phyloP scores from a whole-genome alignment of 192 early-diverging fungal species.

The Umbelopsis sp. region DNA sequence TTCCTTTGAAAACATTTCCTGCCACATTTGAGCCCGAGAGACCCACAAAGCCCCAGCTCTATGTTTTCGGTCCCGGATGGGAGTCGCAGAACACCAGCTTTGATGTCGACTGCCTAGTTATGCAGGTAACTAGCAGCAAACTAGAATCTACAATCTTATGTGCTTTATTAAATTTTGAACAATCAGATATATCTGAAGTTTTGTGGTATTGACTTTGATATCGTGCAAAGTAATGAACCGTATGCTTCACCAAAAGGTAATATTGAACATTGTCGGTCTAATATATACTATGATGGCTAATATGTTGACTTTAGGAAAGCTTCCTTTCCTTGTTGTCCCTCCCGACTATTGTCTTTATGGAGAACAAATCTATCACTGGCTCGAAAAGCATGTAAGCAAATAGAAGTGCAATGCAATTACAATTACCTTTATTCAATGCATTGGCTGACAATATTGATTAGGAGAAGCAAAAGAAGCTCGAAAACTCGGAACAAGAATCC shows the following conservation, averaged over 20 bases:
- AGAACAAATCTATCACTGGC: conserved; percentile 51
- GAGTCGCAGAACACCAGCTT: conserved; percentile 42
- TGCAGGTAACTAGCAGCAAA: conserved; percentile 40
- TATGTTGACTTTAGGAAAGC: conserved; percentile 41
- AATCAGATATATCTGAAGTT: conserved; percentile 53
- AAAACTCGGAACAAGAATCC: conserved; percentile 32
- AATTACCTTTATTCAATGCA: background rate
- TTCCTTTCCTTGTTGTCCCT: conserved; percentile 55
- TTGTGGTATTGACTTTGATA: conserved; percentile 46
- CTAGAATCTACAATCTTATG: background rate
- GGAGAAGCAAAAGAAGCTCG: conserved; percentile 24
- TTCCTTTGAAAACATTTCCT: conserved; percentile 46
- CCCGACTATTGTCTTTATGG: conserved; percentile 47
- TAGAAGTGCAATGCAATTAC: background rate
- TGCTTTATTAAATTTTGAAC: conserved; percentile 7
- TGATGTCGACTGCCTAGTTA: conserved; percentile 54
- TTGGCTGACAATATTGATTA: conserved; percentile 3
- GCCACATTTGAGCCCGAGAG: conserved; percentile 35
- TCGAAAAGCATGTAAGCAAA: conserved; percentile 45
- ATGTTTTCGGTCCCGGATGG: conserved; percentile 55
- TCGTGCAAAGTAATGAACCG: conserved; percentile 51
- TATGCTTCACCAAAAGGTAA: conserved; percentile 60
- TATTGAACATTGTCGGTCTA: background rate
- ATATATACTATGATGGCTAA: background rate
- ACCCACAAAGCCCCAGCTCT: conserved; percentile 42